Evolutionary conservation across 257 asterid genomes (phyloP).

Genomic region (Solanum okadae): DNA sequence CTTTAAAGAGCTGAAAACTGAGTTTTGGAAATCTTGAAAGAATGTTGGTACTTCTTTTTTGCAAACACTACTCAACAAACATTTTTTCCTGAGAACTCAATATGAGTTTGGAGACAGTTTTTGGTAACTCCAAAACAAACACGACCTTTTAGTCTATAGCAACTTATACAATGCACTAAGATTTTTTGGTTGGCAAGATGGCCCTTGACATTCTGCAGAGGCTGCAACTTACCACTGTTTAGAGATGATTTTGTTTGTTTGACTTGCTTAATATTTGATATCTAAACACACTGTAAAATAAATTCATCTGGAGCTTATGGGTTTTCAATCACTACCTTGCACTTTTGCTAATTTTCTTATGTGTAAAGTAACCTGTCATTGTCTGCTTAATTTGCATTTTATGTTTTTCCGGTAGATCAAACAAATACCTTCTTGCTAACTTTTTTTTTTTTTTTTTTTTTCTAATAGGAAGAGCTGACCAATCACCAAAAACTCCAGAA

Average conservation of each 20-base stretch:
- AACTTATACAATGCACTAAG: background rate
- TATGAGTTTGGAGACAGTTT: background rate
- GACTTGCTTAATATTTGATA: background rate
- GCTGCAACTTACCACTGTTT: background rate
- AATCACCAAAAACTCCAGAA: slow-evolving; percentile 23
- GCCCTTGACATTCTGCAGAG: background rate
- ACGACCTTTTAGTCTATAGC: background rate
- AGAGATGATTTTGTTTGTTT: background rate
- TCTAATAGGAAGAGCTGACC: slow-evolving; percentile 36
- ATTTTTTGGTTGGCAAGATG: background rate
- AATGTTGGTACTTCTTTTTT: background rate
- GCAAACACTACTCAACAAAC: background rate
- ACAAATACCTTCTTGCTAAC: background rate
- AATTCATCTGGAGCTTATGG: background rate
- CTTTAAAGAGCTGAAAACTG: background rate
- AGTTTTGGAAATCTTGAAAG: background rate
- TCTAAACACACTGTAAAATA: background rate
- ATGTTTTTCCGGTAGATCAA: background rate
- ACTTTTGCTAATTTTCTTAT: background rate
- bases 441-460: slow-evolving; percentile 1
- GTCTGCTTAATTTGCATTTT: background rate
- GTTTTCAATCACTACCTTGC: background rate
- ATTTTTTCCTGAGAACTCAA: background rate
- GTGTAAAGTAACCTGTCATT: background rate
- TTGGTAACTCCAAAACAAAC: background rate